Conservation (phyloP, 371 early-diverging fungal species). For the Amoeboaphelidium protococcarum region DNA sequence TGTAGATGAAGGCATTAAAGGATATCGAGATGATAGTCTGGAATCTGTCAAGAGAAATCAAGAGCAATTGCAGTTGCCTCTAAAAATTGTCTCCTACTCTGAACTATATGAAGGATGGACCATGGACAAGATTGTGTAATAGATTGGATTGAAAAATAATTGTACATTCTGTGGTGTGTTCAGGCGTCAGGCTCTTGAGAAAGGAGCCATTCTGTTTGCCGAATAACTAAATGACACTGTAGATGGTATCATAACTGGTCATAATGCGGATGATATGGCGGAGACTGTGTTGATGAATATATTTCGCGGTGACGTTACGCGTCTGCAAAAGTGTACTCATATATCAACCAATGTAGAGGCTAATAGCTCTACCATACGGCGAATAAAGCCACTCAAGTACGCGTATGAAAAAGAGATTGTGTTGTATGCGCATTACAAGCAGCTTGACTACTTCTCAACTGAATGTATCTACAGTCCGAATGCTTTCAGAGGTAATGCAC, state of each 20-base stretch:
- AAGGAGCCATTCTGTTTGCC: slow-evolving; percentile 76
- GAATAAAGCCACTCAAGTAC: slow-evolving; percentile 97
- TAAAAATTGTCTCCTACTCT: slow-evolving; percentile 80
- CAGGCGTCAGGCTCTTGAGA: slow-evolving; percentile 91
- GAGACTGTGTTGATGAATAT: slow-evolving; percentile 99
- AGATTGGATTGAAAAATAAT: slow-evolving; percentile 88
- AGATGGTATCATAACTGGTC: slow-evolving; percentile 95
- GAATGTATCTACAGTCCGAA: slow-evolving; percentile 98
- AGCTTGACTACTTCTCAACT: slow-evolving; percentile 96
- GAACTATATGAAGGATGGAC: slow-evolving; percentile 85
- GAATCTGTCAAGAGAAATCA: slow-evolving; percentile 93
- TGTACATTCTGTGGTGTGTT: slow-evolving; percentile 99
- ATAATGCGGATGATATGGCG: slow-evolving; percentile 99
- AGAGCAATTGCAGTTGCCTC: slow-evolving; percentile 68
- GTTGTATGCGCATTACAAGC: slow-evolving; percentile 97
- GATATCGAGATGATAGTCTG: slow-evolving; percentile 95
- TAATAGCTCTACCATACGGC: slow-evolving; percentile 23
- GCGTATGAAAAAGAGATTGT: slow-evolving; percentile 99
- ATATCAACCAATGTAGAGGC: slow-evolving; percentile 53
- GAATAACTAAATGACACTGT: too few relatives aligned
- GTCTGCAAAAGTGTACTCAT: slow-evolving; percentile 79
- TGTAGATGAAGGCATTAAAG: slow-evolving; percentile 98
- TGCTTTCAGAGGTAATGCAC: slow-evolving; percentile 90
- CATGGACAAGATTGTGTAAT: slow-evolving; percentile 93
- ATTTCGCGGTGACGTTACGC: slow-evolving; percentile 85